A percentile compares a stretch with the other conserved stretches of the same genome.
phyloP scores from a whole-genome alignment of 164 flowering plant genomes.

The Chloranthus sessilifolius region DNA sequence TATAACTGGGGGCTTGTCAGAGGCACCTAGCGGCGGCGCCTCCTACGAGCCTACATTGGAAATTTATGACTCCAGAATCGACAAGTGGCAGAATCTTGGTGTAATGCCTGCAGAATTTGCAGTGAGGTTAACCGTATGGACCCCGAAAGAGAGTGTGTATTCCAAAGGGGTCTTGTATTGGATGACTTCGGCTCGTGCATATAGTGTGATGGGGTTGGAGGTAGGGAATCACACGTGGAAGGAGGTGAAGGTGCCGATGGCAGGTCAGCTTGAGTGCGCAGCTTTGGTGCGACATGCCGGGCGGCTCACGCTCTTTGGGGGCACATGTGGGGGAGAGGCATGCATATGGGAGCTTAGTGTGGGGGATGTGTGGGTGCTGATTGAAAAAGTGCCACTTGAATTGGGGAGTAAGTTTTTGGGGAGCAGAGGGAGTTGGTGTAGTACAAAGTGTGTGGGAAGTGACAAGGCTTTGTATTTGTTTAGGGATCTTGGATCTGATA shows the following conservation, averaged over 20 bases:
- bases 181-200: slow-evolving; percentile 68
- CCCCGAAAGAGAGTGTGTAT: slow-evolving; percentile 51
- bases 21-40: too few species aligned
- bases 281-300: slow-evolving; percentile 29
- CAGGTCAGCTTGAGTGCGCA: slow-evolving; percentile 51
- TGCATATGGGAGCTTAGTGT: slow-evolving; percentile 51
- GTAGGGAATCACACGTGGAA: slow-evolving; percentile 34
- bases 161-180: slow-evolving; percentile 43
- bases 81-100: slow-evolving; percentile 34
- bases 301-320: slow-evolving; percentile 43
- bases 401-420: slow-evolving; percentile 34
- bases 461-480: slow-evolving; percentile 45
- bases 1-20: slow-evolving; percentile 64
- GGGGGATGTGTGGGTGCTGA: slow-evolving; percentile 31
- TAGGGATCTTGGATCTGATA: slow-evolving; percentile 41
- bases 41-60: slow-evolving; percentile 50
- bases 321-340: slow-evolving; percentile 26
- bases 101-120: slow-evolving; percentile 46
- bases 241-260: slow-evolving; percentile 51
- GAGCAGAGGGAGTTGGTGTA: slow-evolving; percentile 32
- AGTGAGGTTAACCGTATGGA: slow-evolving; percentile 64
- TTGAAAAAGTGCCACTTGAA: slow-evolving; percentile 42
- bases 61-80: slow-evolving; percentile 40
- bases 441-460: slow-evolving; percentile 43
- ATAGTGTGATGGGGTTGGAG: slow-evolving; percentile 42